Conservation (phyloP, 1,139 yeast genomes). For the Geotrichum macrosporum region DNA sequence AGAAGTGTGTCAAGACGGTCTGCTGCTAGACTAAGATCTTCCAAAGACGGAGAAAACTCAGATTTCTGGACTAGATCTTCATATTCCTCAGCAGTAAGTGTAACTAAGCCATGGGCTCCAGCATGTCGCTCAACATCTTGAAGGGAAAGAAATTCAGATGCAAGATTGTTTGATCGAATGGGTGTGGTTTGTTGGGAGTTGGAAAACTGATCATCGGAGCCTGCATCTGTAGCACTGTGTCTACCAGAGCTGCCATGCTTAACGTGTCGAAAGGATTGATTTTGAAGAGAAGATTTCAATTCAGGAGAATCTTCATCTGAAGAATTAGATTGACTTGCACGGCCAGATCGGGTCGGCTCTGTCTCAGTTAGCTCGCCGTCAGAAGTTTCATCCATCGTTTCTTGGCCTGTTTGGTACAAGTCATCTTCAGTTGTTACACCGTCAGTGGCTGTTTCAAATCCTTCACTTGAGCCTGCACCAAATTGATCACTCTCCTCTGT, state of each 20-base stretch:
- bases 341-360: conserved; percentile 27
- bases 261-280: conserved; percentile 5
- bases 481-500: conserved; percentile 28
- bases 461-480: conserved; percentile 30
- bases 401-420: conserved; percentile 34
- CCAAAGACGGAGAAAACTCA: conserved; percentile 4
- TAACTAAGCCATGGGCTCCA: conserved; percentile 45
- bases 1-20: conserved; percentile 10
- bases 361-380: conserved; percentile 41
- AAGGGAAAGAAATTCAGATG: conserved; percentile 36
- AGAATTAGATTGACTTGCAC: not conserved
- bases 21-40: conserved; percentile 15
- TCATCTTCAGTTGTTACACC: conserved; percentile 37
- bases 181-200: conserved; percentile 10
- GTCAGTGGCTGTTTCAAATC: conserved; percentile 28
- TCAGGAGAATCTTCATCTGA: conserved; percentile 3
- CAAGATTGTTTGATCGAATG: conserved; percentile 22
- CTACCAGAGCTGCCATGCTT: not conserved
- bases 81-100: conserved; percentile 48
- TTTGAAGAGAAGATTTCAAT: not conserved
- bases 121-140: conserved; percentile 49
- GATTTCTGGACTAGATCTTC: conserved; percentile 30
- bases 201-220: not conserved
- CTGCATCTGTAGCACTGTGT: not conserved
- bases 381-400: conserved; percentile 32